A percentile compares a stretch with the other conserved stretches of the same genome.
phyloP scores from a whole-genome alignment of 2,329 filamentous ascomycete species.

The Mycosphaerelloides madeirae region DNA sequence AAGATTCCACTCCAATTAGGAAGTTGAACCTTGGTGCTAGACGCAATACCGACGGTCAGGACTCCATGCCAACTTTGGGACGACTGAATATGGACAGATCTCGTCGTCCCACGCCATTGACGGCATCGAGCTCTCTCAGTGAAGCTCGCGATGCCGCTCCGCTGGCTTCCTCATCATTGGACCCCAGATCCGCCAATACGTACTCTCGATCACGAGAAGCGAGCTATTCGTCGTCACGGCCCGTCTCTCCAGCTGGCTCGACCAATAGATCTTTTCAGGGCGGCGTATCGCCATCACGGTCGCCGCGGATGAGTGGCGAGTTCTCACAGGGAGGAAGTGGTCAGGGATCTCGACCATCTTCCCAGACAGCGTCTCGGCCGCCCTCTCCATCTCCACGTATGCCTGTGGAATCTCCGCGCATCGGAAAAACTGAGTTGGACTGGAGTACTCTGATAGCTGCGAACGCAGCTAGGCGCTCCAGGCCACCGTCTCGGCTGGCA shows the following conservation, averaged over 20 bases:
- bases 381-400: slow-evolving; percentile 23
- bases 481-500: slow-evolving; percentile 26
- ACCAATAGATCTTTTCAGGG: slow-evolving; percentile 2
- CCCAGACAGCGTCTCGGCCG: slow-evolving; percentile 24
- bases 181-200: slow-evolving; percentile 12
- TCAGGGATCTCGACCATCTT: slow-evolving; percentile 17
- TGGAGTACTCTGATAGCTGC: slow-evolving; percentile 28
- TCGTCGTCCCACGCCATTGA: slow-evolving; percentile 24
- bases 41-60: slow-evolving; percentile 27
- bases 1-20: slow-evolving; percentile 18
- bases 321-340: slow-evolving; percentile 15
- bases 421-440: slow-evolving; percentile 30
- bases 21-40: slow-evolving; percentile 24
- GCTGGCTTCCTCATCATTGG: slow-evolving; percentile 6
- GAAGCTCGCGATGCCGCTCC: slow-evolving; percentile 18
- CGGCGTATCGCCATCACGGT: slow-evolving; percentile 13
- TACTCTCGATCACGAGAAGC: slow-evolving; percentile 21
- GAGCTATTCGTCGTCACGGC: slow-evolving; percentile 23
- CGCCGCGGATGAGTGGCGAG: slow-evolving; percentile 21
- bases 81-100: slow-evolving; percentile 22
- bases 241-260: slow-evolving; percentile 24
- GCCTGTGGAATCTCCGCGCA: slow-evolving; percentile 21
- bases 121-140: slow-evolving; percentile 21
- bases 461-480: slow-evolving; percentile 22
- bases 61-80: slow-evolving; percentile 19